These are phyloP conservation scores for Pestalotiopsis sp. DNA, from an alignment of 2,329 filamentous ascomycete genomes.

Conservation along the genomic window DNA sequence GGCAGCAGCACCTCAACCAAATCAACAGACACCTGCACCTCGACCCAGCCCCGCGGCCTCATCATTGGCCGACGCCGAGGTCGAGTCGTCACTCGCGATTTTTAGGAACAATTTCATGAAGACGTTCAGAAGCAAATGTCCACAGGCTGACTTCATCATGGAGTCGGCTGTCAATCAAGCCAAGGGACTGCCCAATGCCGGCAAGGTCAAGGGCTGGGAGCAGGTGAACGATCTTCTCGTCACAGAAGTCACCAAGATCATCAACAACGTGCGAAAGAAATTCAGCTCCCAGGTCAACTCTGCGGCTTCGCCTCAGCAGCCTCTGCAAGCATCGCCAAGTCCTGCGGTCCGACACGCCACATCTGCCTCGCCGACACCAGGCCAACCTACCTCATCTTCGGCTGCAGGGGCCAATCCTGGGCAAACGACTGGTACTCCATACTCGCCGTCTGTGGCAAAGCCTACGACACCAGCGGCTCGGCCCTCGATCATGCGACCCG, in stretches of 20 bases:
- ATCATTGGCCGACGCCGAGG: conserved; percentile 25
- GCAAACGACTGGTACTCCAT: not conserved
- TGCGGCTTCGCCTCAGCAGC: conserved; percentile 14
- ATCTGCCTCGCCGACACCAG: conserved; percentile 23
- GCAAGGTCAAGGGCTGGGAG: conserved; percentile 28
- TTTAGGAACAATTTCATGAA: conserved; percentile 31
- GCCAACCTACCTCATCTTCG: conserved; percentile 17
- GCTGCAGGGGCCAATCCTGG: not conserved
- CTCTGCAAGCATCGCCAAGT: conserved; percentile 12
- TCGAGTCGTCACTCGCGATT: conserved; percentile 28
- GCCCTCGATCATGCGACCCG: conserved; percentile 14
- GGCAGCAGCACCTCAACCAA: conserved; percentile 5
- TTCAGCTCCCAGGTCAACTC: conserved; percentile 20
- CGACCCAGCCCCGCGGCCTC: conserved; percentile 22
- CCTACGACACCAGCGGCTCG: conserved; percentile 13
- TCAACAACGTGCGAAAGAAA: conserved; percentile 27
- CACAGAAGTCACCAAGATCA: conserved; percentile 30
- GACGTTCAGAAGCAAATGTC: conserved; percentile 28
- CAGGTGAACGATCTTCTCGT: conserved; percentile 30
- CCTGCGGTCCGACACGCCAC: conserved; percentile 17
- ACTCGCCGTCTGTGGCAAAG: conserved; percentile 1
- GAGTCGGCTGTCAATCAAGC: conserved; percentile 33
- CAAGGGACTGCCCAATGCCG: conserved; percentile 27
- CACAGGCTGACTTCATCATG: conserved; percentile 30
- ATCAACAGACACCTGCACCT: conserved; percentile 23